phyloP scores from a whole-genome alignment of 2,329 filamentous ascomycete genomes.

The Neoascochyta sp. region DNA sequence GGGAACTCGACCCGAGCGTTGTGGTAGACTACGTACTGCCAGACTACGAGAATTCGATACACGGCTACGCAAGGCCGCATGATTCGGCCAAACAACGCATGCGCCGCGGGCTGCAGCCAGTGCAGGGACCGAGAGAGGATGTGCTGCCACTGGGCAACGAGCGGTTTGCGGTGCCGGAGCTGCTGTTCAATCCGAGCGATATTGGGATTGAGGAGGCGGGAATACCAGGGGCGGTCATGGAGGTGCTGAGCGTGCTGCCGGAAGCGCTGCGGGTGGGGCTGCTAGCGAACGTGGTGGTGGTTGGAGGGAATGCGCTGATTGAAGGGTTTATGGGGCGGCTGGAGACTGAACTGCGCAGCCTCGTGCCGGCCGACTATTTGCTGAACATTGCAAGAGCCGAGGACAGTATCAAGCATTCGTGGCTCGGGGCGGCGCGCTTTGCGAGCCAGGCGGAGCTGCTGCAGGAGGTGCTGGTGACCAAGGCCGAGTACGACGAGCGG shows the following conservation, averaged over 20 bases:
- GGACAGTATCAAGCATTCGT: slow-evolving; percentile 77
- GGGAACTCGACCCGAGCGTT: slow-evolving; percentile 52
- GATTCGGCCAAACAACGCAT: slow-evolving; percentile 62
- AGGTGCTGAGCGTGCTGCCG: slow-evolving; percentile 71
- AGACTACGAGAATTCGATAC: slow-evolving; percentile 62
- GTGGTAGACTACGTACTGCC: slow-evolving; percentile 91
- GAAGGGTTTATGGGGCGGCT: slow-evolving; percentile 78
- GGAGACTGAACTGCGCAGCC: slow-evolving; percentile 65
- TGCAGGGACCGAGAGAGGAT: slow-evolving; percentile 62
- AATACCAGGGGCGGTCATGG: slow-evolving; percentile 75
- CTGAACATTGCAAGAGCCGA: slow-evolving; percentile 51
- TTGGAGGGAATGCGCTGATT: slow-evolving; percentile 79
- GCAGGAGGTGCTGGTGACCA: slow-evolving; percentile 69
- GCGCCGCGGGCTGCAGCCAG: slow-evolving; percentile 48
- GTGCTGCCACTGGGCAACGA: slow-evolving; percentile 86
- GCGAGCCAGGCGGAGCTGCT: slow-evolving; percentile 65
- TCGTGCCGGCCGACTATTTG: slow-evolving; percentile 31
- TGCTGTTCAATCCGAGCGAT: slow-evolving; percentile 82
- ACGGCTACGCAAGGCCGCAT: slow-evolving; percentile 73
- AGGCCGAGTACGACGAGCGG: slow-evolving; percentile 84
- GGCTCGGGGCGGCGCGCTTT: slow-evolving; percentile 78
- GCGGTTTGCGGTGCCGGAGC: slow-evolving; percentile 82
- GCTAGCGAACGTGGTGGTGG: slow-evolving; percentile 80
- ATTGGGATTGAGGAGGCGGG: slow-evolving; percentile 81
- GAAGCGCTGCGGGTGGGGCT: slow-evolving; percentile 80